A percentile compares a stretch with the other conserved stretches of the same genome.
These are phyloP conservation scores for Cornus suecica DNA, from an alignment of 148 eudicot species.

Conservation along the genomic window DNA sequence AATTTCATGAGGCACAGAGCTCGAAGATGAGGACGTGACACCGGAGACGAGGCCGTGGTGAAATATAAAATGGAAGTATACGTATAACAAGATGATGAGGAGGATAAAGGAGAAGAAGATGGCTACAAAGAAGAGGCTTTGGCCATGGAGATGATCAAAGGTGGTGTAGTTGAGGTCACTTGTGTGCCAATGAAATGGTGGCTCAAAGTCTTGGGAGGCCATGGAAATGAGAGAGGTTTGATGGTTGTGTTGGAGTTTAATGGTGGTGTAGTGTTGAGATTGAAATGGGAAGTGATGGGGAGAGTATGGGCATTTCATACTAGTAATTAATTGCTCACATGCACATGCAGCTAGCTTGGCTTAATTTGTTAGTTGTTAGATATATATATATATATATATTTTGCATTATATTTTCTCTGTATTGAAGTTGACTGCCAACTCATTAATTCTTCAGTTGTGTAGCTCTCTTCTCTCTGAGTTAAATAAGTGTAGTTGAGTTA, in stretches of 20 bases:
- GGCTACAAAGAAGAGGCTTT: not conserved
- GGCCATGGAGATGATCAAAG: constrained; percentile 5
- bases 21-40: not conserved
- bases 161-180: constrained; percentile 9
- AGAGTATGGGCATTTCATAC: constrained; percentile 7
- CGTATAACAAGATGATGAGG: constrained; percentile 10
- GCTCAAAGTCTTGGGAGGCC: constrained; percentile 13
- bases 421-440: constrained; percentile 3
- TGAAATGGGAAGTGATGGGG: not conserved
- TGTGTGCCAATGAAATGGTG: constrained; percentile 3
- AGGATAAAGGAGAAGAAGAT: not conserved
- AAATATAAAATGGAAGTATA: constrained; percentile 9
- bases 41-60: constrained; percentile 2
- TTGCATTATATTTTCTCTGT: constrained; percentile 5
- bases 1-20: not conserved
- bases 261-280: constrained; percentile 1
- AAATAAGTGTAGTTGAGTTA: too few species aligned
- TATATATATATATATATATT: too few species aligned
- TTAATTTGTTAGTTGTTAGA: constrained; percentile 2
- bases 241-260: not conserved
- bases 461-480: not conserved
- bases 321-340: not conserved
- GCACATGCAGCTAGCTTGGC: not conserved
- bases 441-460: not conserved
- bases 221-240: not conserved